phyloP scores from a whole-genome alignment of 257 asterid genomes.

The Perilla frutescens region DNA sequence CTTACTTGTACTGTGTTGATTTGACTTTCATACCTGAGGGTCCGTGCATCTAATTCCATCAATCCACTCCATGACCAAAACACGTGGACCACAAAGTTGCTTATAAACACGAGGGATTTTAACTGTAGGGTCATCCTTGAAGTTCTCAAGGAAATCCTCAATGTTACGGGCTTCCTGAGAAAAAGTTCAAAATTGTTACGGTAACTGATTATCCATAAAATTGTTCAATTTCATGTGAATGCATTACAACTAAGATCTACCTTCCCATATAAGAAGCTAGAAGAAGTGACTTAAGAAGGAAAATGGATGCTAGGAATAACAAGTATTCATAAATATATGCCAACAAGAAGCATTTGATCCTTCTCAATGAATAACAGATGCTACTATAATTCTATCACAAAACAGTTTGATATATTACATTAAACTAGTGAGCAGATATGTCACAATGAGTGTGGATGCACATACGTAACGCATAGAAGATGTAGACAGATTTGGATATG shows the following conservation, averaged over 20 bases:
- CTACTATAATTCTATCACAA: background rate
- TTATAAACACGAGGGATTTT: conserved; percentile 91
- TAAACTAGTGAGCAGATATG: conserved; percentile 12
- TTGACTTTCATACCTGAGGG: conserved; percentile 71
- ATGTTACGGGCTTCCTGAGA: conserved; percentile 94
- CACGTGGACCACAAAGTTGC: conserved; percentile 89
- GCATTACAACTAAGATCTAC: conserved; percentile 19
- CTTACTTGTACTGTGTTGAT: conserved; percentile 19
- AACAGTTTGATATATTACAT: conserved; percentile 4
- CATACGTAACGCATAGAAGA: background rate
- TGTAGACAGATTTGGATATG: background rate
- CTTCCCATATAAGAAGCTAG: conserved; percentile 16
- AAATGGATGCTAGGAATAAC: background rate
- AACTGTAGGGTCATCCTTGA: conserved; percentile 93
- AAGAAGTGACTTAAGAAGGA: background rate
- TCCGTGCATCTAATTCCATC: conserved; percentile 99
- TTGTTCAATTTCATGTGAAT: conserved; percentile 1
- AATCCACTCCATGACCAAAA: conserved; percentile 99
- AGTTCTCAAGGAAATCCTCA: conserved; percentile 97
- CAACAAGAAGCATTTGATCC: conserved; percentile 7
- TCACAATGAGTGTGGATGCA: background rate
- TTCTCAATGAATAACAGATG: conserved; percentile 1
- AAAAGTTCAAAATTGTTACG: conserved; percentile 16
- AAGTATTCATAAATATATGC: conserved; percentile 22
- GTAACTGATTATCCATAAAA: conserved; percentile 14